Base-by-base conservation (phyloP, 1,284 basidiomycete genomes). In the Irpex lacteus region DNA sequence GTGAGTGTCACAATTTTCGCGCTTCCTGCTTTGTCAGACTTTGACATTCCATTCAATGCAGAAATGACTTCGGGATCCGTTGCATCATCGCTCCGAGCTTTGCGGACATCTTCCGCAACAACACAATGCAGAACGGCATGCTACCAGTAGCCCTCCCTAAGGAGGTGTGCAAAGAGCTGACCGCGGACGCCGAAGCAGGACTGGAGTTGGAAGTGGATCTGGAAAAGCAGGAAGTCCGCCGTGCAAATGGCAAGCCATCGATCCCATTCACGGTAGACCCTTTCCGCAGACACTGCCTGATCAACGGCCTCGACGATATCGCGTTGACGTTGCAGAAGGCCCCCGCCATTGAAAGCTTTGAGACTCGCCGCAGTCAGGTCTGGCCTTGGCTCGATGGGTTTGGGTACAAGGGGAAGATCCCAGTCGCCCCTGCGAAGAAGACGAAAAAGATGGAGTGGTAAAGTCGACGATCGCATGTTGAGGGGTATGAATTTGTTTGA, bases 341-440 rank as follows among this genome's bases (percentile, higher is more conserved):
- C 55, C 78, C 80, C 11, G 75, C 81, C 19, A 96, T 98, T 68
- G 81, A 83, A 67, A 71, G 77, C 61, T 98, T 97, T 72, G 96
- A 98, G 83, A 74, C 83, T 71, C 85, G 85, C 70, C 78, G 96
- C 68, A 90, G 88, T 38, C 79, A 85, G 71, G 75, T 82, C 63
- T 97, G 95, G 94, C 92, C 96, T 8, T 98, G 96, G 96, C 79
- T 98, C 75, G 93, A 98, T 74, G 96, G 96, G 60, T 92, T 95
- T 67, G 94, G 94, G 49, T 96, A 95, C 79, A 85, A 90, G 75
- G 90, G 89, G 60, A 90, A 88, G 75, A 90, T 92, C 61, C 84
- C 88, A 2, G 77, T 91, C 52, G 74, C 80, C 13, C 75, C 81
- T 19, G 74, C 72, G 40, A 80, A 77, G 67, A 76, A 79, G 66